Evolutionary conservation across 306 rosid species (phyloP), one percentile per base, ranked within the genome.

Genomic region (Mucuna pruriens): DNA sequence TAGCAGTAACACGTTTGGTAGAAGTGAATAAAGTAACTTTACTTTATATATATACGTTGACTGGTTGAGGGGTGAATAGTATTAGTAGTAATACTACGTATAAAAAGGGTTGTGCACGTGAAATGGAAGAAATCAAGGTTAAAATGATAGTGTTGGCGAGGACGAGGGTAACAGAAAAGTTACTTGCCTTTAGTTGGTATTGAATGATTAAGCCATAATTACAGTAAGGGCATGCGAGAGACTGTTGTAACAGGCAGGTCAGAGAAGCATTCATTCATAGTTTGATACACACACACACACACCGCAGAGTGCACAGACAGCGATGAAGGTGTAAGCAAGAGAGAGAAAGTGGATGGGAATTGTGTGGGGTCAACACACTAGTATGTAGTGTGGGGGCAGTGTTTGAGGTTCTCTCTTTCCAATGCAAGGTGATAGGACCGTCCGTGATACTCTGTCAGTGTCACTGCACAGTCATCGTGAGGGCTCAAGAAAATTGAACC

Each of bases 151-250:
- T 48, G 65, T 65, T 58, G 5, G 8, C 42, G 46, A 57, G 83
- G 26, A 54, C 2, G 17, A 63, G 49, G 31, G 68, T 42, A 33
- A 58, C 80, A 11, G 78, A 88, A 86, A 90, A 90, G 97, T 69
- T 1, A 17, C 36, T 76, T 3, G n/a, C 23, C 62, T 85, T 26
- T 84, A 75, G 78, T 74, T 44, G 82, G 71, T n/a, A 60, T 6
- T 45, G 79, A 84, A 90, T 92, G 97, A 88, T 92, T 89, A 84
- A 52, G 77, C 77, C 60, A 91, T 89, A 87, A 85, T 92, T 87
- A 89, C 62, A 79, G 82, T 16, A 57, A 39, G 25, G 34, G 82
- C 80, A 79, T 75, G 85, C 68, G 71, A 86, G 80, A 48, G 67
- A 58, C 38, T 74, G 52, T 68, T n/a, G 7, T 34, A 76, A 29